Evolutionary conservation across 2,329 filamentous ascomycete genomes (phyloP).

Genomic region (Fusarium globosum): DNA sequence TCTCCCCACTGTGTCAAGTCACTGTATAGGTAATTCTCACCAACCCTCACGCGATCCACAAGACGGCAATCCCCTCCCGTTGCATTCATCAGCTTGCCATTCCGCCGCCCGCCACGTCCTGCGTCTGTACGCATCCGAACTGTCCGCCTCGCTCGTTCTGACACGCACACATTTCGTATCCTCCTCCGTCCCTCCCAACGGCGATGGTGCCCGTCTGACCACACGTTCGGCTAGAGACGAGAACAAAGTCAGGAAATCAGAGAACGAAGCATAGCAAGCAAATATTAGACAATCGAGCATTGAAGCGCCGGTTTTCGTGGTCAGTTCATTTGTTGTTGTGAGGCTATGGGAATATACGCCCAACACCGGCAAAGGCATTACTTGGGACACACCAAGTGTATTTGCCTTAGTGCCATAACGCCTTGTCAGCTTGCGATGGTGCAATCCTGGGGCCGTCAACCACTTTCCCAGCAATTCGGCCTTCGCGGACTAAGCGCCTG

Average conservation of each 20-base stretch:
- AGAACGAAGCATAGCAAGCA: constrained; percentile 1
- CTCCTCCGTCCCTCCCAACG: constrained; percentile 13
- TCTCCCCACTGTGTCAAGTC: constrained; percentile 17
- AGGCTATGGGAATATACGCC: constrained; percentile 10
- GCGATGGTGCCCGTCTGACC: constrained; percentile 7
- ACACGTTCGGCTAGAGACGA: background rate
- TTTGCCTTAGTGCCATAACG: constrained; percentile 41
- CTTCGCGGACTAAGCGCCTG: background rate
- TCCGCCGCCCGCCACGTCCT: constrained; percentile 39
- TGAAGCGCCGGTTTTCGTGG: background rate
- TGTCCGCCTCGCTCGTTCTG: constrained; percentile 16
- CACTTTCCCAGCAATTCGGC: constrained; percentile 33
- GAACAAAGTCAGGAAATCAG: background rate
- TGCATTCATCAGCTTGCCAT: constrained; percentile 37
- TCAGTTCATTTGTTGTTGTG: background rate
- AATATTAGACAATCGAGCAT: background rate
- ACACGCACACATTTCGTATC: constrained; percentile 21
- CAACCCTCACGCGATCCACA: constrained; percentile 42
- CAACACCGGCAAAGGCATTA: constrained; percentile 14
- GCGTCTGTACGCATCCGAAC: constrained; percentile 30
- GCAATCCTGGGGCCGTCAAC: constrained; percentile 44
- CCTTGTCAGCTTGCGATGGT: constrained; percentile 46
- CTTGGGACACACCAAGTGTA: constrained; percentile 31
- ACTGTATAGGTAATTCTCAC: constrained; percentile 46
- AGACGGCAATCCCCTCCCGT: constrained; percentile 42